Percentiles rank a stretch among this genome's conserved stretches.
phyloP scores from a whole-genome alignment of 805 yeast species.

The Hanseniaspora nectarophila region DNA sequence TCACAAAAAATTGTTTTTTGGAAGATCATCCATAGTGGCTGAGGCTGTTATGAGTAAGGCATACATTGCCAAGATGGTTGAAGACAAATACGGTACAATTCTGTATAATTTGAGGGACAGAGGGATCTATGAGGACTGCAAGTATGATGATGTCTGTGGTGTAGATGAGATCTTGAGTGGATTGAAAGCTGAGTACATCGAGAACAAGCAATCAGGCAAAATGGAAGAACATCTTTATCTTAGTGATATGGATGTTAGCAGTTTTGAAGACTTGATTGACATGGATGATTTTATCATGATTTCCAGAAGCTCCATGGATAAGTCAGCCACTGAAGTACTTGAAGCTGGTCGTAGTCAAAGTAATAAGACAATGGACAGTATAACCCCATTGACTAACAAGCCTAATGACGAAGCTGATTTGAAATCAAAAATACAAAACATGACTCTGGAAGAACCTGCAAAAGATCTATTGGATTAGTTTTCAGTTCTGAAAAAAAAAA shows the following conservation, averaged over 20 bases:
- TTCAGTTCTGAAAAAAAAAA: not conserved
- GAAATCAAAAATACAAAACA: not conserved
- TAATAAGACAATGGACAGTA: not conserved
- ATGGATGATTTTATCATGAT: not conserved
- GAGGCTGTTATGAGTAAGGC: conserved; percentile 30
- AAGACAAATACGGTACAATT: conserved; percentile 9
- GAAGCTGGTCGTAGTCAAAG: not conserved
- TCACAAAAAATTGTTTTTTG: conserved; percentile 26
- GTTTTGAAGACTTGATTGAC: not conserved
- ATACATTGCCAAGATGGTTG: conserved; percentile 30
- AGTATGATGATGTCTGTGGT: not conserved
- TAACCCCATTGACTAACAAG: not conserved
- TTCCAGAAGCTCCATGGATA: not conserved
- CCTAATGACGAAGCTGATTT: not conserved
- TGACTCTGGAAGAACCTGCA: not conserved
- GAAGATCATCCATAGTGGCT: conserved; percentile 29
- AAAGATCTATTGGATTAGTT: not conserved
- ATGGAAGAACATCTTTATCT: not conserved
- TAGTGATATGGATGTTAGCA: not conserved
- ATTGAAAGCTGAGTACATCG: not conserved
- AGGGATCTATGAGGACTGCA: not conserved
- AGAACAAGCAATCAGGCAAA: not conserved
- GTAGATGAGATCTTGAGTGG: not conserved
- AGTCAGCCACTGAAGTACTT: not conserved
- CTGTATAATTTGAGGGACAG: conserved; percentile 1